Percentiles rank a stretch among this genome's conserved stretches.
phyloP scores from a whole-genome alignment of 352 stramenopile species.

The Globisporangium cystogenes region DNA sequence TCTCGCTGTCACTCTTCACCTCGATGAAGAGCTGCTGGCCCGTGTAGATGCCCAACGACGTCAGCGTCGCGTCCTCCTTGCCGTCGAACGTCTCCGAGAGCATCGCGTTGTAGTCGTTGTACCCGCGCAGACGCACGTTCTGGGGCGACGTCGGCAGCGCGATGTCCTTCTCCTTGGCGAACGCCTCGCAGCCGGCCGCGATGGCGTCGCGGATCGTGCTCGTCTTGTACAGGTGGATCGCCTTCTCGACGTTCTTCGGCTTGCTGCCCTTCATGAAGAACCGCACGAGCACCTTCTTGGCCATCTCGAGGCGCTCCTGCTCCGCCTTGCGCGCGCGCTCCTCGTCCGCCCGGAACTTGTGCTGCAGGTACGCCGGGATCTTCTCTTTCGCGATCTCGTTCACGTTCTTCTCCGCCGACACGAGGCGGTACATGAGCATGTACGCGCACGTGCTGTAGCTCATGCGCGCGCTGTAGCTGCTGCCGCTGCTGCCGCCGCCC shows the following conservation, averaged over 20 bases:
- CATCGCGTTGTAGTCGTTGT: slow-evolving; percentile 75
- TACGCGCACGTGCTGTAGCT: slow-evolving; percentile 84
- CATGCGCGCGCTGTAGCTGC: slow-evolving; percentile 46
- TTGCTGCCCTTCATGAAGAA: slow-evolving; percentile 75
- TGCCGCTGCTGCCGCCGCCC: slow-evolving; percentile 41
- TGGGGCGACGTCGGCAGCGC: slow-evolving; percentile 36
- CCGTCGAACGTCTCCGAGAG: slow-evolving; percentile 58
- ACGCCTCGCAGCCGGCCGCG: slow-evolving; percentile 36
- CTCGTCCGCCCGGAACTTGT: slow-evolving; percentile 65
- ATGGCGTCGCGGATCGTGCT: slow-evolving; percentile 54
- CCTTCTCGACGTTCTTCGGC: slow-evolving; percentile 63
- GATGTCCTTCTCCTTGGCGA: slow-evolving; percentile 47
- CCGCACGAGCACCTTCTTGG: slow-evolving; percentile 72
- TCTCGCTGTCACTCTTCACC: slow-evolving; percentile 47
- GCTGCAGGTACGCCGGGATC: slow-evolving; percentile 64
- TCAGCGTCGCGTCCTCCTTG: slow-evolving; percentile 47
- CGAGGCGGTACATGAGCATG: slow-evolving; percentile 89
- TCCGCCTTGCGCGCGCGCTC: slow-evolving; percentile 47
- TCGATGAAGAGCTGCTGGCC: slow-evolving; percentile 74
- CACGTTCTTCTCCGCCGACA: slow-evolving; percentile 60
- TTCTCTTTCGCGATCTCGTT: slow-evolving; percentile 49
- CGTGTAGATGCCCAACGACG: slow-evolving; percentile 56
- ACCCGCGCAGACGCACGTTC: slow-evolving; percentile 61
- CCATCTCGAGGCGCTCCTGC: slow-evolving; percentile 60
- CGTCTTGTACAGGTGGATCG: slow-evolving; percentile 72